Percentiles rank a stretch among this genome's conserved stretches.
Evolutionary conservation across 148 eudicot species (phyloP).

Genomic region (Rheum nobile): DNA sequence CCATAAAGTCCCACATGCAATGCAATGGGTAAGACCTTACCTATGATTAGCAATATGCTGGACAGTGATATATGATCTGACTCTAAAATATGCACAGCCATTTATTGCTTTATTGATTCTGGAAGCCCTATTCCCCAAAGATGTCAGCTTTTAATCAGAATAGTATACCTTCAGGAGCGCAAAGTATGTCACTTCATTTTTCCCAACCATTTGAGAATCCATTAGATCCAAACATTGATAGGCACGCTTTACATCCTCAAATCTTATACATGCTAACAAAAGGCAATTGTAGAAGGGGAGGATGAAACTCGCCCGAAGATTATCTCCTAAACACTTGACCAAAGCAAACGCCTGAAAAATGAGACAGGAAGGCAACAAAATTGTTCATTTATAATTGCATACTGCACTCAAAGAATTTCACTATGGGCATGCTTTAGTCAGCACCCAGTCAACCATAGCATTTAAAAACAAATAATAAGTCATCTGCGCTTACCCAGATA

Average conservation of each 20-base stretch:
- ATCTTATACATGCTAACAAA: conserved; percentile 40
- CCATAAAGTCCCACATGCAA: neutral
- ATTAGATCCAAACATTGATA: conserved; percentile 63
- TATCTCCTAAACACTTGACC: conserved; percentile 38
- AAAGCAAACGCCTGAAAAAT: conserved; percentile 52
- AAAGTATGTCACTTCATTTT: conserved; percentile 51
- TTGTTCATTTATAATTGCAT: neutral
- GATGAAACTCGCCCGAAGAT: conserved; percentile 26
- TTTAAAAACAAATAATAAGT: neutral
- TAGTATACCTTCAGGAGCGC: conserved; percentile 71
- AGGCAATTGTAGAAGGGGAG: conserved; percentile 49
- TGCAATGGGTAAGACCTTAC: neutral
- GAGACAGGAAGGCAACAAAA: conserved; percentile 3
- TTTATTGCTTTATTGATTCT: neutral
- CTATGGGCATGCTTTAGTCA: neutral
- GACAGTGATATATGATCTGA: neutral
- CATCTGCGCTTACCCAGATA: neutral
- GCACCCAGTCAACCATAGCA: neutral
- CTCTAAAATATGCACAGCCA: neutral
- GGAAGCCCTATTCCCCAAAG: neutral
- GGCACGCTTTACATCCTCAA: conserved; percentile 28
- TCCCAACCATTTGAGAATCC: conserved; percentile 62
- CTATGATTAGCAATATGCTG: neutral
- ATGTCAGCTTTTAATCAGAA: neutral
- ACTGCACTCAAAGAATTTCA: neutral